phyloP scores from a whole-genome alignment of 2,329 filamentous ascomycete genomes.

The Aspergillus neoniger region DNA sequence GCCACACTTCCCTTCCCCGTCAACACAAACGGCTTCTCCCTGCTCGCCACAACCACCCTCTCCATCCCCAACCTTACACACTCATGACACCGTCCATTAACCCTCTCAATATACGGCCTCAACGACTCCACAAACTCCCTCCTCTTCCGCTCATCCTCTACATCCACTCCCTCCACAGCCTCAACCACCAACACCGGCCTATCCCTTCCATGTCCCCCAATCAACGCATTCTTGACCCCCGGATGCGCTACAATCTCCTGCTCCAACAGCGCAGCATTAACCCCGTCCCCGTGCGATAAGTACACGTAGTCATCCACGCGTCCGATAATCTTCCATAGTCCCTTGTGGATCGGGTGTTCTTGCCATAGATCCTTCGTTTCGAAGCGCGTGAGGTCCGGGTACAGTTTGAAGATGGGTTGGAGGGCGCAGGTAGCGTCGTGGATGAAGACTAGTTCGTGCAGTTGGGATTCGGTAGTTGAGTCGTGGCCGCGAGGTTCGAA shows the following conservation, averaged over 20 bases:
- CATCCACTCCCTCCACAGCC: neutral
- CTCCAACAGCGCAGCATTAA: conserved; percentile 27
- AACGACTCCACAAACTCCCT: conserved; percentile 10
- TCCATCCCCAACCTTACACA: conserved; percentile 20
- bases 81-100: conserved; percentile 22
- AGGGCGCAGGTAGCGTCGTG: conserved; percentile 13
- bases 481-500: conserved; percentile 18
- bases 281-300: conserved; percentile 22
- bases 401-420: conserved; percentile 25
- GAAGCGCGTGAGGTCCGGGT: conserved; percentile 21
- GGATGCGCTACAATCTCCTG: conserved; percentile 26
- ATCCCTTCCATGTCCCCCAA: conserved; percentile 25
- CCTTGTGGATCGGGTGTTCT: conserved; percentile 24
- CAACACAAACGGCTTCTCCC: conserved; percentile 22
- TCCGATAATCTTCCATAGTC: conserved; percentile 29
- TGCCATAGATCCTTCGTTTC: conserved; percentile 28
- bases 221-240: conserved; percentile 20
- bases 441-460: conserved; percentile 28
- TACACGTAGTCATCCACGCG: conserved; percentile 23
- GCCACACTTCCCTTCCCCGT: conserved; percentile 25
- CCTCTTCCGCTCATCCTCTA: neutral
- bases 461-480: neutral
- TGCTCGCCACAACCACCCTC: conserved; percentile 19
- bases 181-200: conserved; percentile 27
- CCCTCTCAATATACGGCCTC: conserved; percentile 20